Conservation (phyloP, 208 protist species). For the Leptomonas seymouri region DNA sequence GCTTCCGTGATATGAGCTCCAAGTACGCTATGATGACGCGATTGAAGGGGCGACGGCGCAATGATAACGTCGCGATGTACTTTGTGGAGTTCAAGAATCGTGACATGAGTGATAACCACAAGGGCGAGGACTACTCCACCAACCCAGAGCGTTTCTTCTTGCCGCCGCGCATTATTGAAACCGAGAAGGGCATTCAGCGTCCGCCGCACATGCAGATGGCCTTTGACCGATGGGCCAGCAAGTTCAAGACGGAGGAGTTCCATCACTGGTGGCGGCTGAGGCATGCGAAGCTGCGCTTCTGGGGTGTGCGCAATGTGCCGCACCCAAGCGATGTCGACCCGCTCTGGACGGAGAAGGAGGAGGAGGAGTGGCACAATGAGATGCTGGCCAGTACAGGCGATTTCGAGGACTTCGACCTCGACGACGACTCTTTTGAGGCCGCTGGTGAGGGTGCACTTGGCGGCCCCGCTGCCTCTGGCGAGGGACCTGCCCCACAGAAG, state of each 20-base stretch:
- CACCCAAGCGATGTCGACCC: conserved; percentile 91
- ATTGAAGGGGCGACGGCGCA: conserved; percentile 67
- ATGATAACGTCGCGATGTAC: conserved; percentile 85
- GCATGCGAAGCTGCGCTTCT: conserved; percentile 90
- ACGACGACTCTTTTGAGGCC: conserved; percentile 66
- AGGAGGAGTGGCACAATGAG: conserved; percentile 93
- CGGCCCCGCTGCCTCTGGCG: conserved; percentile 21
- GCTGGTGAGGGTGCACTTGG: conserved; percentile 61
- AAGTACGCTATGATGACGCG: conserved; percentile 92
- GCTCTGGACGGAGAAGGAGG: conserved; percentile 91
- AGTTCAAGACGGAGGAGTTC: conserved; percentile 93
- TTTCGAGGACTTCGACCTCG: conserved; percentile 88
- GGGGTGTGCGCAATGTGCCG: conserved; percentile 92
- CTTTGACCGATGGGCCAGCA: conserved; percentile 91
- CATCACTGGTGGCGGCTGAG: conserved; percentile 92
- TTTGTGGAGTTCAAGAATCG: conserved; percentile 92
- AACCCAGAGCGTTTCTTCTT: conserved; percentile 91
- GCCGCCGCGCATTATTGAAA: conserved; percentile 86
- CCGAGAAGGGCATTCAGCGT: conserved; percentile 87
- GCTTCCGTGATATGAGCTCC: conserved; percentile 80
- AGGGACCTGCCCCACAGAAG: conserved; percentile 31
- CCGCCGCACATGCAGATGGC: conserved; percentile 94
- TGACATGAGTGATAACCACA: conserved; percentile 90
- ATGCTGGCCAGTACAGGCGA: conserved; percentile 88
- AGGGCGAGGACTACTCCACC: conserved; percentile 86